Base-by-base conservation (phyloP, 192 early-diverging fungal species). In the Backusella mclennaniae region DNA sequence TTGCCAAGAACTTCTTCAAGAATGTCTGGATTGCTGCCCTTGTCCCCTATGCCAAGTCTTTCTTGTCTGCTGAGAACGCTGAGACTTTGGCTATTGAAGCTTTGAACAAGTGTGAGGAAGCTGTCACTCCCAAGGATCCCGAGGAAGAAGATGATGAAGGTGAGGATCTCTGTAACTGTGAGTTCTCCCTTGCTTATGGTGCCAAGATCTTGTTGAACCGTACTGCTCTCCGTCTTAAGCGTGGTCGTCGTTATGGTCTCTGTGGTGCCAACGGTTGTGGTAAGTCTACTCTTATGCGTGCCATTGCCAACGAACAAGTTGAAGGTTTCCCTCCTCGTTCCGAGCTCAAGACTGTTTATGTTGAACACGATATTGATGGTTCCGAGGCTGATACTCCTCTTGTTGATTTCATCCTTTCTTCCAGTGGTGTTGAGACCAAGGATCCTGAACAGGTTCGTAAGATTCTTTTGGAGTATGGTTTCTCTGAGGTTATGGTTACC, bases 211-310 rank as follows among this genome's bases (percentile, higher is more conserved):
- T 94, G 79, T 84, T 94, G 71, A 93, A 92, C 88, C 93, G 85
- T 80, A 85, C 87, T 53, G 75, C 80, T 74, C 84, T 86, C 53
- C 84, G 83, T 79, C 85, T 95, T 29, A 87, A 87, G 77, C 89
- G 92, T 87, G 93, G 93, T 84, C 86, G 90, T 74, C 90, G 92
- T 79, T 95, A 95, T 84, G 93, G 91, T 90, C 88, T 95, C 67
- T 87, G 88, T 81, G 94, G 92, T 76, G 89, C 89, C 79, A 95
- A 95, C 89, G 94, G 94, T 85, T 87, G 85, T 82, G 94, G 94
- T 79, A 96, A 96, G 86, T 90, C 93, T 36, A 95, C 94, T 66
- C 87, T 96, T 70, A 92, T 96, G 92, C 86, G 93, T 70, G 91
- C 94, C 81, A 96, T 96, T 80, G 92, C 93, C 74, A 92, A 91